Percentiles rank a stretch among this genome's conserved stretches.
These are phyloP conservation scores for Fragilaria radians DNA, from an alignment of 108 stramenopile genomes.

Conservation along the genomic window DNA sequence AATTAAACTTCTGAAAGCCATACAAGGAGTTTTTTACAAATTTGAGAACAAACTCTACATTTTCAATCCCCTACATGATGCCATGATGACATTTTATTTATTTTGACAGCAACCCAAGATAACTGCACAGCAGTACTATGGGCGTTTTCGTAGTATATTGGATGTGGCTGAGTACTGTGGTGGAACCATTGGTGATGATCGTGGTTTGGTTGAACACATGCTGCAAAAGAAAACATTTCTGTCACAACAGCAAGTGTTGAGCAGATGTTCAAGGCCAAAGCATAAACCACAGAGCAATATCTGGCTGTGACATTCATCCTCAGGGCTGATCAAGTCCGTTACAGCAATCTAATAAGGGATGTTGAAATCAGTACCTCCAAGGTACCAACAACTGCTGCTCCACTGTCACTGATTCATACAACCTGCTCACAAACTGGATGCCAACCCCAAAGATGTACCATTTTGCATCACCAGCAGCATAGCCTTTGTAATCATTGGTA, in stretches of 20 bases:
- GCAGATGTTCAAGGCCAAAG: not conserved
- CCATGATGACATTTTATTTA: constrained; percentile 2
- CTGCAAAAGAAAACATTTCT: not conserved
- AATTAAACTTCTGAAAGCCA: not conserved
- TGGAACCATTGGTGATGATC: too few relatives aligned
- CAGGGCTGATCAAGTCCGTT: not conserved
- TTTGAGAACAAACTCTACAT: constrained; percentile 6
- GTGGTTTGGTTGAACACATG: not conserved
- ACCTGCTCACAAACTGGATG: too few relatives aligned
- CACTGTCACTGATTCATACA: constrained; percentile 11
- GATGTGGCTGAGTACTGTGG: constrained; percentile 4
- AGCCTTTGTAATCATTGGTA: not conserved
- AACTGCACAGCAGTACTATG: not conserved
- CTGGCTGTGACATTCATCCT: too few relatives aligned
- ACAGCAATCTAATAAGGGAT: constrained; percentile 3
- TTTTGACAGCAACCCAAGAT: not conserved
- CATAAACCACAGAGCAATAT: not conserved
- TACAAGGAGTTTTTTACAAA: not conserved
- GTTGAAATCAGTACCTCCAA: not conserved
- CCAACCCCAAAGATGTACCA: not conserved
- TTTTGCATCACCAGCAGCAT: not conserved
- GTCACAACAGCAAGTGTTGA: not conserved
- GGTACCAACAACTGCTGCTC: constrained; percentile 1
- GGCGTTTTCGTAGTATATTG: constrained; percentile 2
- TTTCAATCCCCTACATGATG: constrained; percentile 6